phyloP scores from a whole-genome alignment of 441 rosid species.

The Theobroma grandiflorum region DNA sequence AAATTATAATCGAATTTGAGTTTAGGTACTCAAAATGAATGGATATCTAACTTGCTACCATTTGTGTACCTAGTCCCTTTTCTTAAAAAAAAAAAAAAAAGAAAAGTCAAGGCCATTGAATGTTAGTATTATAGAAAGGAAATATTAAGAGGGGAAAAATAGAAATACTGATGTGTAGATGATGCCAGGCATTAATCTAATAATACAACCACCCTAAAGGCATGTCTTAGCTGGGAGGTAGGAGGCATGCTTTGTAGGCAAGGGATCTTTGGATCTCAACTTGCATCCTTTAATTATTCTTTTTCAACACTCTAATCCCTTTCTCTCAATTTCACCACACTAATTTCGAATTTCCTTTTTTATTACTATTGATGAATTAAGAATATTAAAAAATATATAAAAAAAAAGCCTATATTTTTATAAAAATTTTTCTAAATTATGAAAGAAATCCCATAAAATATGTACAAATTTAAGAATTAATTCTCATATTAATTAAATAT shows the following conservation, averaged over 20 bases:
- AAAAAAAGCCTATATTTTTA: not conserved
- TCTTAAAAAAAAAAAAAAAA: too few relatives aligned
- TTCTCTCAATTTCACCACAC: not conserved
- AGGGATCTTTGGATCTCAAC: constrained; percentile 7
- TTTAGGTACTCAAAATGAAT: too few relatives aligned
- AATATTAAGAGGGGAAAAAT: not conserved
- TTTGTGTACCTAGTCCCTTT: too few relatives aligned
- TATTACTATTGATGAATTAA: not conserved
- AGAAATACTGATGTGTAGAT: not conserved
- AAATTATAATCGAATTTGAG: too few relatives aligned
- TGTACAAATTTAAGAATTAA: not conserved
- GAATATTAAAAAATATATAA: too few relatives aligned
- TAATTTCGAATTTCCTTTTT: not conserved
- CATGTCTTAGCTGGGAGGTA: constrained; percentile 17
- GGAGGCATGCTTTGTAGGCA: constrained; percentile 2
- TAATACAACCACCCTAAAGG: not conserved
- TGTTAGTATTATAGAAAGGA: not conserved
- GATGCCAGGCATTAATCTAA: not conserved
- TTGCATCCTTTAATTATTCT: not conserved
- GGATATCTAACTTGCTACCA: too few relatives aligned
- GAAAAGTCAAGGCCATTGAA: too few relatives aligned
- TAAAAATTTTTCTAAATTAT: too few relatives aligned
- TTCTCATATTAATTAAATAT: not conserved
- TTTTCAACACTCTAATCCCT: not conserved
- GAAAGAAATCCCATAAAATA: not conserved